Percentiles rank a stretch among this genome's conserved stretches.
phyloP scores from a whole-genome alignment of 306 rosid species.

The Leucaena leucocephala region DNA sequence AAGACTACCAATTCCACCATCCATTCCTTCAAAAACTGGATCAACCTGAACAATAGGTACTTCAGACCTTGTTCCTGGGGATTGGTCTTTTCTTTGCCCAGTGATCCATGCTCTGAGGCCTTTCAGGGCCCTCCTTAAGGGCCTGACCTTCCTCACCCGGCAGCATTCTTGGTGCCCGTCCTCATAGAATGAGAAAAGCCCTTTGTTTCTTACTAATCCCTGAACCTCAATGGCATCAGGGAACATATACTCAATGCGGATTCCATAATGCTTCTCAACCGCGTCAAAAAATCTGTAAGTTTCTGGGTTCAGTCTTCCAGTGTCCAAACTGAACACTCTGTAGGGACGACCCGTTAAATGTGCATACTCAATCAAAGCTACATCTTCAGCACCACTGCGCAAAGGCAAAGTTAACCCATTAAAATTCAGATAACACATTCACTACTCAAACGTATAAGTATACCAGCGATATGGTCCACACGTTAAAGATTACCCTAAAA shows the following conservation, averaged over 20 bases:
- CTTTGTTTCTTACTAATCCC: constrained; percentile 83
- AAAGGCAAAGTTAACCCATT: constrained; percentile 1
- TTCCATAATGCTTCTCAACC: constrained; percentile 87
- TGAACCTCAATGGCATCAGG: constrained; percentile 95
- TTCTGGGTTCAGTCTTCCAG: constrained; percentile 92
- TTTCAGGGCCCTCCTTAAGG: constrained; percentile 84
- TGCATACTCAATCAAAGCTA: constrained; percentile 89
- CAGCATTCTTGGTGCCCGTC: constrained; percentile 99
- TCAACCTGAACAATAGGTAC: constrained; percentile 84
- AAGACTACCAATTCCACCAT: constrained; percentile 81
- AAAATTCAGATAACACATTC: constrained; percentile 18
- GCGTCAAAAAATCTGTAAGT: constrained; percentile 73
- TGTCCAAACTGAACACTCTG: constrained; percentile 91
- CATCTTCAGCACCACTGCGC: constrained; percentile 94
- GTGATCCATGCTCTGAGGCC: constrained; percentile 92
- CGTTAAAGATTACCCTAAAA: no score
- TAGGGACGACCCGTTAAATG: constrained; percentile 79
- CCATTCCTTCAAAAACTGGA: constrained; percentile 84
- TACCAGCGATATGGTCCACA: no score
- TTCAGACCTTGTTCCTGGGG: constrained; percentile 90
- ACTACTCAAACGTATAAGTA: neutral
- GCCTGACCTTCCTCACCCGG: constrained; percentile 90
- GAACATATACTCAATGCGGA: constrained; percentile 87
- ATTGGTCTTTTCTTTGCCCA: constrained; percentile 92
- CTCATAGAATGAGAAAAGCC: constrained; percentile 92